Evolutionary conservation across 2,329 filamentous ascomycete genomes (phyloP), one percentile per base, ranked within the genome.

Genomic region (Chaetomium strumarium): DNA sequence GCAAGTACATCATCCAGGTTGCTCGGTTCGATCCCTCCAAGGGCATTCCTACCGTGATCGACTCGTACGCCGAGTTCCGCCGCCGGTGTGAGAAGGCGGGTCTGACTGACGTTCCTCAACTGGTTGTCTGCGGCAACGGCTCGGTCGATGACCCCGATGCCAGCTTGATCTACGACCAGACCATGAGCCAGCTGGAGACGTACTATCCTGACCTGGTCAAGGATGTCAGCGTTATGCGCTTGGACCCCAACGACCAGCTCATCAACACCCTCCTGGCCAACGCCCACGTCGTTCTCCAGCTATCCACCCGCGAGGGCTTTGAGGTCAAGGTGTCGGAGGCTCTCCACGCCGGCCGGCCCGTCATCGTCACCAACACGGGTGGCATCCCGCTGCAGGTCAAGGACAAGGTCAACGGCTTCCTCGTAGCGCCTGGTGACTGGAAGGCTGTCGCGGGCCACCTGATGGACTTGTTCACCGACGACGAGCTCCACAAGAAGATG

Each of bases 261-360:
- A 80, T 93, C 61, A 91, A 93, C 67, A 81, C 83, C 0, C 72
- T 93, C 39, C 77, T 93, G 56, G 82, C 84, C 36, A 84, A 85
- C 46, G 83, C 86, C 0, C 80, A 84, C 52, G 80, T 90, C 8
- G 85, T 85, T 0, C 77, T 93, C 8, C 88, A 93, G 67, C 80
- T 93, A 6, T 91, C 86, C 2, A 90, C 85, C 0, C 80, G 86
- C 34, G 88, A 93, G 65, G 88, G 88, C 0, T 93, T 93, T 61
- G 88, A 93, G 68, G 85, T 93, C 61, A 93, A 93, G 69, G 87
- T 93, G 5, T 90, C 85, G 0, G 89, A 93, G 68, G 88, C 86
- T 1, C 75, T 92, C 19, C 88, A 91, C 64, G 88, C 90, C 41
- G 88, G 88, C 13, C 81, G 85, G 2, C 88, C 88, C 1, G 79